Evolutionary conservation across 192 early-diverging fungal genomes (phyloP), one percentile per base, ranked within the genome.

Genomic region (Coemansia sp.): DNA sequence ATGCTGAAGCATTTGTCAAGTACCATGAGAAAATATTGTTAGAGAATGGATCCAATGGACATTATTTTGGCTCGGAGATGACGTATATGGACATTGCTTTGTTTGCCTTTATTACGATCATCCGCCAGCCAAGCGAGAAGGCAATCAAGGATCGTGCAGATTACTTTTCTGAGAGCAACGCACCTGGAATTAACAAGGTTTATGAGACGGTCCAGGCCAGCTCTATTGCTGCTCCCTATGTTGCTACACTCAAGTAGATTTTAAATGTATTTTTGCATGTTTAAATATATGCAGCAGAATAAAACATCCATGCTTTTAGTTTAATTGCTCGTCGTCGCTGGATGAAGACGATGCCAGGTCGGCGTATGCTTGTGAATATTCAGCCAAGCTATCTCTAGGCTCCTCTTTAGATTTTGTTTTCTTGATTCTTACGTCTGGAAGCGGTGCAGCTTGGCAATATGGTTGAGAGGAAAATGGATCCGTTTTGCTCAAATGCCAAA

Each of bases 11-110:
- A 29, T 47, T 72, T 0, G 57, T 84, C 56, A 38, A 32, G 1
- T 67, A 70, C 14, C 85, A 85, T 37, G 81, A 82, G 35, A 63
- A 70, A 24, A 51, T 78, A 11, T 55, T 85, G 58, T 54, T 54
- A 25, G 73, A 84, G 35, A 85, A 87, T 51, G 85, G 85, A 0
- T 64, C 68, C 21, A 87, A 80, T 23, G 83, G 85, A 0, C 84
- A 87, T 47, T 85, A 80, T 43, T 68, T 87, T 54, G 82, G 84
- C 39, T 60, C 65, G 32, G 51, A 65, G 32, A 68, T 50, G 1
- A 79, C 82, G 5, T 62, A 76, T 19, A 65, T 75, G 15, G 85
- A 86, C 58, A 12, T 65, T 49, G 38, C 41, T 2, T 7, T 50
- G 2, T 57, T 57, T 35, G 45, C 64, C 1, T 57, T 57, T 17